Evolutionary conservation across 768 basidiomycete species (phyloP), one percentile per base, ranked within the genome.

Genomic region (Collybia nuda): DNA sequence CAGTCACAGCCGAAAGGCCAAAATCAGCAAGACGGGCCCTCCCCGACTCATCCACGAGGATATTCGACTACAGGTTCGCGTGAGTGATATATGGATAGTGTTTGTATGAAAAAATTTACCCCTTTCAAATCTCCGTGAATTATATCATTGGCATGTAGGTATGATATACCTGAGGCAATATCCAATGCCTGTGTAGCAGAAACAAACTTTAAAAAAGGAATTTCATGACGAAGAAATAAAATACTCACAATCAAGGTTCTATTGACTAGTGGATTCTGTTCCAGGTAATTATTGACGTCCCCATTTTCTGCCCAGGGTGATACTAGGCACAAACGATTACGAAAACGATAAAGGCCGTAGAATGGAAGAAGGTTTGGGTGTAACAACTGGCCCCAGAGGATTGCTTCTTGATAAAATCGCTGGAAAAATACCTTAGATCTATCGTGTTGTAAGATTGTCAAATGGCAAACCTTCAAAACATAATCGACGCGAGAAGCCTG

Each of bases 91-190:
- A 28, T 28, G 28, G 28, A 11, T 11, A 11, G 28, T 28, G 28
- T 28, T 11, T 5, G 28, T 28, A 11, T 28, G 28, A 28, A 7
- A 26, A 32, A 6, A 22, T 26, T 18, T 40, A 67, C 65, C 36
- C 62, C 64, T 61, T 67, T 66, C 18, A 69, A 53, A 54, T 69
- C 66, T 6, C 67, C 66, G 39, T 69, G 67, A n/a, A 67, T 56
- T 7, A 67, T 61, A 17, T 57, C 43, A 29, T 58, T 44, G 17
- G 19, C 23, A 47, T 69, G 67, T 2, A 69, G 54, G 51, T 67
- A 64, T n/a, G 59, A 44, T 21, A 69, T 29, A n/a, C 68, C 68
- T n/a, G 52, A 40, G 0, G 61, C 64, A 3, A 65, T 53, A 36
- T 68, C 66, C 8, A 50, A 42, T 12, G 57, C 48, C 62, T 64